Evolutionary conservation across 1,284 basidiomycete species (phyloP).

Genomic region (Microbotryum intermedium): DNA sequence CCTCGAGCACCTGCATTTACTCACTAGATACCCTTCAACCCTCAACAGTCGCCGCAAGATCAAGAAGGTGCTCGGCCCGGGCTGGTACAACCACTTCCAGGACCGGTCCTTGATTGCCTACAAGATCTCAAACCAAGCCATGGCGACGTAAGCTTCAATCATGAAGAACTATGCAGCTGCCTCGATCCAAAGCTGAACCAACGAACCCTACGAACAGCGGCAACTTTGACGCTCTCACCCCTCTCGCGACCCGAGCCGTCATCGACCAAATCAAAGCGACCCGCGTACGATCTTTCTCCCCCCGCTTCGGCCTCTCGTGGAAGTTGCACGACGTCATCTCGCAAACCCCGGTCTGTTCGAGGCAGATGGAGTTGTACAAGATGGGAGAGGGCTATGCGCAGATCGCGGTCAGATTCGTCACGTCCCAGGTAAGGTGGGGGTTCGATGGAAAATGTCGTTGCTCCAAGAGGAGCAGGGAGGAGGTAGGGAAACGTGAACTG

Average conservation of each 20-base stretch:
- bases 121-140: slow-evolving; percentile 17
- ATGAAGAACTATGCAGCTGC: background rate
- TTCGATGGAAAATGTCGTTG: no score
- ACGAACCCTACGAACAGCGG: slow-evolving; percentile 8
- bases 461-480: no score
- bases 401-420: slow-evolving; percentile 21
- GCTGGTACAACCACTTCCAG: slow-evolving; percentile 17
- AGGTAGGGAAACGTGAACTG: no score
- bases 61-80: slow-evolving; percentile 13
- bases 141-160: slow-evolving; percentile 12
- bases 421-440: slow-evolving; percentile 12
- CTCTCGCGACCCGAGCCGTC: slow-evolving; percentile 12
- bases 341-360: slow-evolving; percentile 16
- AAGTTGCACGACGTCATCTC: slow-evolving; percentile 23
- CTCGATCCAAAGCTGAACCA: no score
- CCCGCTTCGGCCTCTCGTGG: slow-evolving; percentile 25
- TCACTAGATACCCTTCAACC: no score
- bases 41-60: no score
- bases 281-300: background rate
- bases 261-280: slow-evolving; percentile 18
- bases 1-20: no score
- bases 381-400: slow-evolving; percentile 23
- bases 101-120: slow-evolving; percentile 15
- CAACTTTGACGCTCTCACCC: slow-evolving; percentile 15
- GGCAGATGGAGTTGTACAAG: slow-evolving; percentile 28